phyloP scores from a whole-genome alignment of 257 asterid species.

The Nicotiana obtusifolia region DNA sequence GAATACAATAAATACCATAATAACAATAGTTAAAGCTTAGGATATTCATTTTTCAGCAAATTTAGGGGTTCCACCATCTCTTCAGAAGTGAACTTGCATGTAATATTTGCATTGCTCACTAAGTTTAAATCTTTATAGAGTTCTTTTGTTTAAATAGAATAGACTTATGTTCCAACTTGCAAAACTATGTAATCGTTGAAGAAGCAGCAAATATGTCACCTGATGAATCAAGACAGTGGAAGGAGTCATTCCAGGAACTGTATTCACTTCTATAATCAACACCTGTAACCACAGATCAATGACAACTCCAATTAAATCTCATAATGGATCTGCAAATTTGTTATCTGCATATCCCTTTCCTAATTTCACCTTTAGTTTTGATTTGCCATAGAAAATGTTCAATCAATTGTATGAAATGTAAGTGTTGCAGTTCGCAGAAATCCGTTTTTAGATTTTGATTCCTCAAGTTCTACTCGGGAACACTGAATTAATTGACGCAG shows the following conservation, averaged over 20 bases:
- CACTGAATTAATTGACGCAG: neutral
- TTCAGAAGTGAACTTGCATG: neutral
- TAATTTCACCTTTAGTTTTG: neutral
- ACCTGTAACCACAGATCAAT: slow-evolving; percentile 38
- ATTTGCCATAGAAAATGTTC: neutral
- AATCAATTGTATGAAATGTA: neutral
- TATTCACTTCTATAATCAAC: slow-evolving; percentile 74
- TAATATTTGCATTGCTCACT: neutral
- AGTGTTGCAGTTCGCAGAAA: neutral
- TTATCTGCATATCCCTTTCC: neutral
- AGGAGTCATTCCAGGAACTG: slow-evolving; percentile 95
- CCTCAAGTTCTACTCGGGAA: neutral
- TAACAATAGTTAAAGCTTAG: too few relatives aligned
- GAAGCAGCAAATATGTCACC: slow-evolving; percentile 30
- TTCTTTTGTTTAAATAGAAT: neutral
- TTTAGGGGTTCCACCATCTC: neutral
- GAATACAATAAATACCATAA: slow-evolving; percentile 5
- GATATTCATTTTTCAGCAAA: neutral
- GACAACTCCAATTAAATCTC: neutral
- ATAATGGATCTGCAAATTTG: neutral
- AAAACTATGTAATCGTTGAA: neutral
- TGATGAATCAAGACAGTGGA: slow-evolving; percentile 90
- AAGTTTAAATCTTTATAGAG: neutral
- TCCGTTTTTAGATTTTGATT: neutral
- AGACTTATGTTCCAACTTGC: neutral